Evolutionary conservation across 2,329 filamentous ascomycete genomes (phyloP).

Genomic region (Curvularia sp.): DNA sequence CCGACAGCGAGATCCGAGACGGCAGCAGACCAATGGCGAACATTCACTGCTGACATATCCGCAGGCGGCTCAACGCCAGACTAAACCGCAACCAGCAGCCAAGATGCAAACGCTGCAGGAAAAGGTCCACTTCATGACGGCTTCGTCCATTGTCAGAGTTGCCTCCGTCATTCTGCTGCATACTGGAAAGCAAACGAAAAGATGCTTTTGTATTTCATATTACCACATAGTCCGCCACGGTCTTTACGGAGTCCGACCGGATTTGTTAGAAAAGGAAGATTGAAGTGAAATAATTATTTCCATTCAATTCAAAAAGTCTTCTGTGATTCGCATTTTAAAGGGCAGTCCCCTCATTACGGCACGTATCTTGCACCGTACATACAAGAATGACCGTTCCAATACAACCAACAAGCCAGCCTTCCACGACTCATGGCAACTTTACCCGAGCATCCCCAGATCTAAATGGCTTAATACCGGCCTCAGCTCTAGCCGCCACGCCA

Average conservation of each 20-base stretch:
- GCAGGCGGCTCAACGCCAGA: no score
- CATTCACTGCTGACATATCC: constrained; percentile 13
- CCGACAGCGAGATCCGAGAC: constrained; percentile 24
- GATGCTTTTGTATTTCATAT: constrained; percentile 20
- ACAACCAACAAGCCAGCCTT: not conserved
- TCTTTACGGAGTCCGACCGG: constrained; percentile 21
- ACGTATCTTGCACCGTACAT: not conserved
- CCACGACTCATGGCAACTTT: not conserved
- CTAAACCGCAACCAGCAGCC: constrained; percentile 30
- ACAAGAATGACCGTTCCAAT: not conserved
- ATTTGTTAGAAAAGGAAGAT: constrained; percentile 23
- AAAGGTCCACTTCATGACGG: constrained; percentile 25
- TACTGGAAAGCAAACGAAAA: not conserved
- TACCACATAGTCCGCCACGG: constrained; percentile 16
- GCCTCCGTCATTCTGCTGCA: constrained; percentile 25
- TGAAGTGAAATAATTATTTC: not conserved
- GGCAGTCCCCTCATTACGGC: not conserved
- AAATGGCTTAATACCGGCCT: not conserved
- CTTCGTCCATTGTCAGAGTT: constrained; percentile 28
- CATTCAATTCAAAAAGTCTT: not conserved
- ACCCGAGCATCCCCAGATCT: not conserved
- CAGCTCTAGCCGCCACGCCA: not conserved
- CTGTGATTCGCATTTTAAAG: not conserved
- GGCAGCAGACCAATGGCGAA: constrained; percentile 19
- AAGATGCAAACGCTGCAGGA: constrained; percentile 34